These are phyloP conservation scores for Peronosclerospora sorghi DNA, from an alignment of 352 stramenopile species.

Conservation along the genomic window DNA sequence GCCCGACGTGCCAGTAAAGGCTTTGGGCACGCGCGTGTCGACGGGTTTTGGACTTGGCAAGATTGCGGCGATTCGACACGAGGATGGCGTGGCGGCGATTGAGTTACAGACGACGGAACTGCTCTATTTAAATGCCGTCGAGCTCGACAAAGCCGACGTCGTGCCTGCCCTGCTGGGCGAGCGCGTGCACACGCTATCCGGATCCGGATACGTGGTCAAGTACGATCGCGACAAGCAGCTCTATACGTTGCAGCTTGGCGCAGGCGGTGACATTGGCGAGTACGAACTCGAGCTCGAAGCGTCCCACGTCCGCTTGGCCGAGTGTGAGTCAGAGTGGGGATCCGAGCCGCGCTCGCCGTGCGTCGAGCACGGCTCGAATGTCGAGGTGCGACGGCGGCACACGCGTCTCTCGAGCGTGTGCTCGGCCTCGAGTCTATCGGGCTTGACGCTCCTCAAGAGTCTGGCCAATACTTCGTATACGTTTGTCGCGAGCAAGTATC, in stretches of 20 bases:
- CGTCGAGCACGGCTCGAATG: conserved; percentile 7
- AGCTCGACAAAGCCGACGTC: conserved; percentile 38
- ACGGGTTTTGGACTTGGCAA: conserved; percentile 56
- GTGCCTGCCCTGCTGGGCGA: conserved; percentile 49
- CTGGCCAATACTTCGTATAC: conserved; percentile 53
- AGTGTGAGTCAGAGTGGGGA: conserved; percentile 6
- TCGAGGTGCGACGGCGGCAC: conserved; percentile 8
- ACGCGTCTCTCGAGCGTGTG: conserved; percentile 8
- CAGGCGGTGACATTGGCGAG: conserved; percentile 19
- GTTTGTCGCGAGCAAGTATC: conserved; percentile 60
- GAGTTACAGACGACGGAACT: conserved; percentile 29
- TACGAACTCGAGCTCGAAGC: conserved; percentile 29
- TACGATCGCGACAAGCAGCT: conserved; percentile 40
- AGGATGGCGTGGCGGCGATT: conserved; percentile 43
- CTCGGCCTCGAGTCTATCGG: conserved; percentile 9
- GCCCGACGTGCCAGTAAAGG: conserved; percentile 28
- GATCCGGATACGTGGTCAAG: conserved; percentile 38
- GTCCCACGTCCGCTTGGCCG: conserved; percentile 29
- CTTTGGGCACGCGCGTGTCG: conserved; percentile 33
- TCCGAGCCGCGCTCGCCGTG: conserved; percentile 22
- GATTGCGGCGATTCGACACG: conserved; percentile 34
- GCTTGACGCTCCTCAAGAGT: conserved; percentile 43
- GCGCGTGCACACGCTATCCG: conserved; percentile 43
- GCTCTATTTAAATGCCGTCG: conserved; percentile 13
- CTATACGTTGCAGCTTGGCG: conserved; percentile 36